phyloP scores from a whole-genome alignment of 441 rosid genomes.

The Raphanus hybrid region DNA sequence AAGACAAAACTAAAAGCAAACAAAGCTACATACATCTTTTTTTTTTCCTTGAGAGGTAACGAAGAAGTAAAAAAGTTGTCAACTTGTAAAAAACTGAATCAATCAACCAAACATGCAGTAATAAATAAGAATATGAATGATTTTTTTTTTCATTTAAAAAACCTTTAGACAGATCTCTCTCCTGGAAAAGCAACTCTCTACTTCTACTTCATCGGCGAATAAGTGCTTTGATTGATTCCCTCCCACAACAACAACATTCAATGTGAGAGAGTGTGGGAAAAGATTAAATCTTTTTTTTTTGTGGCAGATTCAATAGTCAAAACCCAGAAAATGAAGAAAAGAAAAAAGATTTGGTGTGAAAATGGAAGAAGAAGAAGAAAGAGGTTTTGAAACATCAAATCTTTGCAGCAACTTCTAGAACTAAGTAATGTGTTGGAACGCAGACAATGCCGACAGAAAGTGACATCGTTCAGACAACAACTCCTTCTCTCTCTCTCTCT shows the following conservation, averaged over 20 bases:
- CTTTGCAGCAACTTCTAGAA: conserved; percentile 53
- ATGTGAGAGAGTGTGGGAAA: conserved; percentile 25
- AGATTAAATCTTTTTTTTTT: conserved; percentile 24
- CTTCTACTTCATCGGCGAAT: conserved; percentile 59
- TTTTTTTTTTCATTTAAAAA: conserved; percentile 5
- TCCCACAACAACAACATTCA: conserved; percentile 39
- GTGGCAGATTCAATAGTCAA: conserved; percentile 35
- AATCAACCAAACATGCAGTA: conserved; percentile 38
- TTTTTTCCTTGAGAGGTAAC: neutral
- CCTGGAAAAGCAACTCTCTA: conserved; percentile 38
- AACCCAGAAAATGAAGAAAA: neutral
- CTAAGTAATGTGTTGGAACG: conserved; percentile 67
- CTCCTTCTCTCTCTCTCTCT: conserved; percentile 40
- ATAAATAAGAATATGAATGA: neutral
- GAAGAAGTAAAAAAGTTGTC: conserved; percentile 21
- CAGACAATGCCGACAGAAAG: conserved; percentile 97
- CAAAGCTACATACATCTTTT: conserved; percentile 12
- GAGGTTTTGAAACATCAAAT: conserved; percentile 42
- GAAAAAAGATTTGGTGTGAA: conserved; percentile 29
- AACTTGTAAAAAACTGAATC: conserved; percentile 34
- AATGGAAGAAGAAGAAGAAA: conserved; percentile 17
- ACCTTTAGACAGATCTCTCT: conserved; percentile 51
- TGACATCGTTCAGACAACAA: conserved; percentile 80
- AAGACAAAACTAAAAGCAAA: conserved; percentile 35
- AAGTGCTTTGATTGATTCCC: conserved; percentile 32